A percentile compares a stretch with the other conserved stretches of the same genome.
Evolutionary conservation across 768 basidiomycete species (phyloP).

Genomic region (Crassisporium funariophilum): DNA sequence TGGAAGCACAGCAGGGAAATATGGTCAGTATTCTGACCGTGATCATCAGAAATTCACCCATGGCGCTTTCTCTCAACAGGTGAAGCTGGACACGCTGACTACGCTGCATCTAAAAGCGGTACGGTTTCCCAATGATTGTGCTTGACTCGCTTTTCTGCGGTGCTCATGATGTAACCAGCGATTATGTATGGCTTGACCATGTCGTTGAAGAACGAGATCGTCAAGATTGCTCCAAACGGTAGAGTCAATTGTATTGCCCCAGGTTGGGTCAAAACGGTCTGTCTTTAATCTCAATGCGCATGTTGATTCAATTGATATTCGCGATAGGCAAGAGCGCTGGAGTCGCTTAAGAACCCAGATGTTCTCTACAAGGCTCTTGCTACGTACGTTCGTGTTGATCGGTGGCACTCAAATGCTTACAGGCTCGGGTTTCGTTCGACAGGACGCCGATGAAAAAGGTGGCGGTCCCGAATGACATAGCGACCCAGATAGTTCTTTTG

Average conservation of each 20-base stretch:
- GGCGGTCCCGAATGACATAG: slow-evolving; percentile 62
- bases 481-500: slow-evolving; percentile 61
- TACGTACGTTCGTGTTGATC: slow-evolving; percentile 47
- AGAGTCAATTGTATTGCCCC: slow-evolving; percentile 74
- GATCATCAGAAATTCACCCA: not conserved
- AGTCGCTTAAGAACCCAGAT: slow-evolving; percentile 54
- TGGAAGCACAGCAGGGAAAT: slow-evolving; percentile 74
- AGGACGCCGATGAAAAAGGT: slow-evolving; percentile 75
- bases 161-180: slow-evolving; percentile 36
- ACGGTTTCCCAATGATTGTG: slow-evolving; percentile 13
- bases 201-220: slow-evolving; percentile 79
- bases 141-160: not conserved
- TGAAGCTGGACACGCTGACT: slow-evolving; percentile 68
- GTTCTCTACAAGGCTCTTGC: slow-evolving; percentile 63
- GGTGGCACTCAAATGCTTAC: not conserved
- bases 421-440: not conserved
- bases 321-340: slow-evolving; percentile 61
- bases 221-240: slow-evolving; percentile 68
- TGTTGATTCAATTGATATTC: not conserved
- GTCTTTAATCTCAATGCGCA: not conserved
- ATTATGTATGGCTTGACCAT: slow-evolving; percentile 74
- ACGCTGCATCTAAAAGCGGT: slow-evolving; percentile 72
- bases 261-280: slow-evolving; percentile 63
- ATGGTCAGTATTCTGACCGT: slow-evolving; percentile 37
- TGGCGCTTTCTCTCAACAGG: slow-evolving; percentile 27